Conservation (phyloP, 2,329 filamentous ascomycete genomes). For the Tolypocladium inflatum region DNA sequence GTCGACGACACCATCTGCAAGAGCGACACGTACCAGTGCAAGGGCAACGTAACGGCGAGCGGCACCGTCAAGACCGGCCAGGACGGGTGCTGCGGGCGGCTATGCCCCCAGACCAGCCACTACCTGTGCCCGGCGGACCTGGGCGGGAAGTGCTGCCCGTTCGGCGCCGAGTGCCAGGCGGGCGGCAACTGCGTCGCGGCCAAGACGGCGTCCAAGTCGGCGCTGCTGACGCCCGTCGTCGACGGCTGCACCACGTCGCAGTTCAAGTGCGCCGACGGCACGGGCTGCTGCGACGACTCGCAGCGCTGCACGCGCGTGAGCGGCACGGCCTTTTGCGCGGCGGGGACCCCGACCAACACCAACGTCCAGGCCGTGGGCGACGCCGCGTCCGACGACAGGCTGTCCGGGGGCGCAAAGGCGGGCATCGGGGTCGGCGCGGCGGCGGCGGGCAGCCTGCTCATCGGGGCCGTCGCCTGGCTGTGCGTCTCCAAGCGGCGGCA, state of each 20-base stretch:
- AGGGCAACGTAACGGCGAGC: constrained; percentile 11
- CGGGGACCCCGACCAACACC: constrained; percentile 15
- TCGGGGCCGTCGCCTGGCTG: constrained; percentile 36
- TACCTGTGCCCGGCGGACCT: constrained; percentile 34
- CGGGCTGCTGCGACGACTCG: constrained; percentile 39
- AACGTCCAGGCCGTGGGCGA: constrained; percentile 16
- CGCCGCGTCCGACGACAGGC: constrained; percentile 7
- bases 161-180: constrained; percentile 30
- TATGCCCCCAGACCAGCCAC: constrained; percentile 28
- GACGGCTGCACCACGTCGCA: constrained; percentile 36
- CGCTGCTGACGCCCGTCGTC: constrained; percentile 23
- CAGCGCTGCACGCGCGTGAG: constrained; percentile 30
- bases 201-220: constrained; percentile 10
- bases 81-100: constrained; percentile 28
- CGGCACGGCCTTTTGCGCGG: constrained; percentile 29
- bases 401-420: constrained; percentile 42
- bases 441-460: constrained; percentile 29
- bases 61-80: constrained; percentile 15
- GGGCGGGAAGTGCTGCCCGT: constrained; percentile 41
- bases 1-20: constrained; percentile 23
- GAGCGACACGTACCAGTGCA: constrained; percentile 23
- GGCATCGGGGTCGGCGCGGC: constrained; percentile 47
- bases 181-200: constrained; percentile 25
- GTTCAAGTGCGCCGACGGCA: constrained; percentile 32
- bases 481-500: constrained; percentile 31